These are phyloP conservation scores for Botrytis hyacinthi DNA, from an alignment of 2,329 filamentous ascomycete species.

Conservation along the genomic window DNA sequence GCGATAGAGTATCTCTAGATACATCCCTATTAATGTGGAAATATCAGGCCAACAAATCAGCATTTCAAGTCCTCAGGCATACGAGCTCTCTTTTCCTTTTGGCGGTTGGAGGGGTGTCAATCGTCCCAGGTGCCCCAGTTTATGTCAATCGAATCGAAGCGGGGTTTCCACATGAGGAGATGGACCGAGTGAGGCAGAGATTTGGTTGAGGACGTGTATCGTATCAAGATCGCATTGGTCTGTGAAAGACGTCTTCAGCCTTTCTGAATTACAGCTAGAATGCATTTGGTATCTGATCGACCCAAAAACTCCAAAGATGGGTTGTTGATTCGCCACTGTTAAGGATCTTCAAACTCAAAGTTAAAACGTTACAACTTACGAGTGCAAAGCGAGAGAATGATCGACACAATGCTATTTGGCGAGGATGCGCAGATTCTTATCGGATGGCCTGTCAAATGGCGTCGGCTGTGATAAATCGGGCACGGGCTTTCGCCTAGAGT, in stretches of 20 bases:
- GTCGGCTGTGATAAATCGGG: slow-evolving; percentile 15
- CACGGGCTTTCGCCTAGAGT: slow-evolving; percentile 11
- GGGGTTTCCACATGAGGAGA: neutral
- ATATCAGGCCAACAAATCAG: neutral
- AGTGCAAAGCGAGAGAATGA: slow-evolving; percentile 12
- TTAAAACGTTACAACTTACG: neutral
- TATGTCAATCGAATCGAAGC: neutral
- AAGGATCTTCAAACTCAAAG: slow-evolving; percentile 9
- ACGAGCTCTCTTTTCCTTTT: neutral
- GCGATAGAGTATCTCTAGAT: neutral
- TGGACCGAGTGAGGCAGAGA: slow-evolving; percentile 5
- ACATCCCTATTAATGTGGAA: neutral
- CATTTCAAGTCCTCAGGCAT: neutral
- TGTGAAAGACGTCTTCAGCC: neutral
- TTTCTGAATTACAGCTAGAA: neutral
- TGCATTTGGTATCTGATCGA: slow-evolving; percentile 9
- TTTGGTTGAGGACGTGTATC: neutral
- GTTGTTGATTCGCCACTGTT: slow-evolving; percentile 14
- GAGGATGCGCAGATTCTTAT: neutral
- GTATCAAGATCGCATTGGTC: neutral
- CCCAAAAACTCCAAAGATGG: neutral
- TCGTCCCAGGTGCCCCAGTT: neutral
- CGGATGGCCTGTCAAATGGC: slow-evolving; percentile 2
- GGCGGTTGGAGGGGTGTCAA: neutral
- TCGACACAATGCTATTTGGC: slow-evolving; percentile 8